Base-by-base conservation (phyloP, 208 protist genomes). In the Porcisia hertigi region DNA sequence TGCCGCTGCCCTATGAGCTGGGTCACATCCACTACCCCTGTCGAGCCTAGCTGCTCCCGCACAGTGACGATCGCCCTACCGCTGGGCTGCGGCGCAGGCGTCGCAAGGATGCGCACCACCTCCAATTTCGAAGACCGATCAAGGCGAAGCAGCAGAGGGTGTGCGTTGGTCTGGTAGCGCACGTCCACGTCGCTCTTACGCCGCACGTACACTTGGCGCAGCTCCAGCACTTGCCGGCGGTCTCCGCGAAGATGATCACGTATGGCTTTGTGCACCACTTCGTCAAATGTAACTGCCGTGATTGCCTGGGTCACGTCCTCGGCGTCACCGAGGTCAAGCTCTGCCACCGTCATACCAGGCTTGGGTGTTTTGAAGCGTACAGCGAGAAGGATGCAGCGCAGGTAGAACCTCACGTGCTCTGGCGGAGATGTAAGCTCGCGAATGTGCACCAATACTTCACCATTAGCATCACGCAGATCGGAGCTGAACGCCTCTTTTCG, bases 291-390 rank as follows among this genome's bases (percentile, higher is more conserved):
- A n/a, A 96, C 85, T 7, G 86, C 86, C 0, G 89, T 94, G 67
- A 96, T 95, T n/a, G 85, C 87, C 76, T 91, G 53, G 43, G 76
- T 71, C 14, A 89, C 74, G 62, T 86, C 80, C 18, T 83, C 85
- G n/a, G 74, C 77, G 64, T 96, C 92, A 58, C 87, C 88, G n/a
- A 96, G 81, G 73, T 96, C 92, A 54, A 95, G 67, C 75, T 93
- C 87, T 23, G 85, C 87, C 23, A 96, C 83, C 14, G 79, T 83
- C 30, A 94, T 20, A 54, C 80, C 86, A 0, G 87, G 81, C 73
- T 90, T 92, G 5, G 90, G 88, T 25, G 71, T 83, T 64, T 88
- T 90, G 73, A 94, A 92, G 64, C 87, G 86, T 11, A 96, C 85
- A 0, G 78, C 80, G n/a, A 93, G 71, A 23, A 93, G 70, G 69